phyloP scores from a whole-genome alignment of 345 rosid species.

The Dipteronia sinensis region DNA sequence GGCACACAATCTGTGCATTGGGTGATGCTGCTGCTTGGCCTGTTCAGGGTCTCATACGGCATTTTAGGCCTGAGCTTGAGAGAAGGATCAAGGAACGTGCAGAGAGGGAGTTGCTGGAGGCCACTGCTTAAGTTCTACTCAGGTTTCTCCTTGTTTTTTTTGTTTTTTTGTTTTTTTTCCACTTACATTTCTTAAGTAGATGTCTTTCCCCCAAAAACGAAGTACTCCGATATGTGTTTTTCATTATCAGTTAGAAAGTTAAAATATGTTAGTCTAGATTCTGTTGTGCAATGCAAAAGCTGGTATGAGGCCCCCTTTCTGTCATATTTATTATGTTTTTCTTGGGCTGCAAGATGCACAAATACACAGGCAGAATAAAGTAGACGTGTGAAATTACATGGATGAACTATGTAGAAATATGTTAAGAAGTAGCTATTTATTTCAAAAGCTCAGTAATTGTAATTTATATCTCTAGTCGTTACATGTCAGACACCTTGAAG shows the following conservation, averaged over 20 bases:
- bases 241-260: not conserved
- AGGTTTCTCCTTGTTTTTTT: slow-evolving; percentile 30
- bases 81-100: slow-evolving; percentile 91
- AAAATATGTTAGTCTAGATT: not conserved
- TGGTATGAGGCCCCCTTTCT: not conserved
- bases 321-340: not conserved
- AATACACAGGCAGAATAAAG: not conserved
- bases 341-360: not conserved
- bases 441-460: not conserved
- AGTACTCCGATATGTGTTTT: not conserved
- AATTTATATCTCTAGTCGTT: not conserved
- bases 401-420: not conserved
- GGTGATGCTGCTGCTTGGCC: slow-evolving; percentile 99
- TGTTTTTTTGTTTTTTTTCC: slow-evolving; percentile 5
- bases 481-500: not conserved
- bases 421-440: not conserved
- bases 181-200: not conserved
- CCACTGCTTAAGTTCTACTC: slow-evolving; percentile 61
- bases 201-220: not conserved
- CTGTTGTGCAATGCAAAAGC: not conserved
- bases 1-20: slow-evolving; percentile 96
- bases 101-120: slow-evolving; percentile 87
- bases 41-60: slow-evolving; percentile 94
- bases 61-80: slow-evolving; percentile 98
- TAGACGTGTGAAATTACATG: not conserved